Evolutionary conservation across 805 yeast genomes (phyloP).

Genomic region (Spathaspora arborariae): DNA sequence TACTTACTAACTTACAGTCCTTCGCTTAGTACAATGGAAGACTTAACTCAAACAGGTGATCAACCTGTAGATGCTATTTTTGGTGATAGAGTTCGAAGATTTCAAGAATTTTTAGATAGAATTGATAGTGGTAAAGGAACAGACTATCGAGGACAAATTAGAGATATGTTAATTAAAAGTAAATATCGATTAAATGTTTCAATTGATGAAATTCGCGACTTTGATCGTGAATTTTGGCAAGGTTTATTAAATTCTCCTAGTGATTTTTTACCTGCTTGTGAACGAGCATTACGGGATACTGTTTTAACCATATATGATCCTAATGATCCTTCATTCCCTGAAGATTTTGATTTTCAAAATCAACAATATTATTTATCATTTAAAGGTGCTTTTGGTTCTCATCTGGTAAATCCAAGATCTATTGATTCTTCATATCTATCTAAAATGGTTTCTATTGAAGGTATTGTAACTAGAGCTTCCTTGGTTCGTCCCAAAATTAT

Average conservation of each 20-base stretch:
- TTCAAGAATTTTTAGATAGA: slow-evolving; percentile 79
- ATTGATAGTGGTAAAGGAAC: slow-evolving; percentile 44
- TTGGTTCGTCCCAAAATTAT: slow-evolving; percentile 89
- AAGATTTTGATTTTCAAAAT: slow-evolving; percentile 48
- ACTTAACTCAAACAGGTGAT: slow-evolving; percentile 14
- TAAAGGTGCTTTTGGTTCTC: slow-evolving; percentile 88
- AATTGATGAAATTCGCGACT: slow-evolving; percentile 83
- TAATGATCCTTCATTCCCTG: slow-evolving; percentile 43
- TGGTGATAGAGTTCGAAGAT: slow-evolving; percentile 81
- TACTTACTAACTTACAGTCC: neutral
- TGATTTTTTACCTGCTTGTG: slow-evolving; percentile 85
- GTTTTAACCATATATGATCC: slow-evolving; percentile 71
- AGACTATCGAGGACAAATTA: slow-evolving; percentile 66
- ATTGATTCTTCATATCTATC: slow-evolving; percentile 74
- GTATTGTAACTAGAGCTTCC: slow-evolving; percentile 92
- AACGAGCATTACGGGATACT: slow-evolving; percentile 77
- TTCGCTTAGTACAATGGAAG: slow-evolving; percentile 6
- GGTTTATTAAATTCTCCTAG: slow-evolving; percentile 77
- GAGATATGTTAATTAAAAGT: slow-evolving; percentile 66
- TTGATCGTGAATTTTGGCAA: slow-evolving; percentile 71
- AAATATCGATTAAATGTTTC: slow-evolving; percentile 67
- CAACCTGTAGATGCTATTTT: slow-evolving; percentile 47
- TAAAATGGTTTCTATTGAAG: slow-evolving; percentile 83
- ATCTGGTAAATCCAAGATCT: slow-evolving; percentile 83
- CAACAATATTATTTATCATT: slow-evolving; percentile 73